Base-by-base conservation (phyloP, 768 basidiomycete genomes). In the Calvatia gigantea region DNA sequence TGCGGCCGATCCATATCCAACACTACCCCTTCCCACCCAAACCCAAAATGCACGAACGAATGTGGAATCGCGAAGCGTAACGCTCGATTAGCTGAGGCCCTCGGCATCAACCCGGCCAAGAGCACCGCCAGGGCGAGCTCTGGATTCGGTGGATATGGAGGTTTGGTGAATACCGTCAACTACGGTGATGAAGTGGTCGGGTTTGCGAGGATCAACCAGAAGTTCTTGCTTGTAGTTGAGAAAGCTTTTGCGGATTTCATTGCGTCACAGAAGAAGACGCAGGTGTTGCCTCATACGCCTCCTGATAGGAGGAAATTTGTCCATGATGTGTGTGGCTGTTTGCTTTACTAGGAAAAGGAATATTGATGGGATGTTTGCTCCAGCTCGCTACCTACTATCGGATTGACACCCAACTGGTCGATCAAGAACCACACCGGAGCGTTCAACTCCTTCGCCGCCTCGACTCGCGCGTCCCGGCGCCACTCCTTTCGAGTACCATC, bases 51-150 rank as follows among this genome's bases (percentile, higher is more conserved):
- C 65, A 83, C 84, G 14, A 86, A 81, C 43, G 92, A 96, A 41
- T 99, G 97, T 62, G 76, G 74, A 33, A 75, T 93, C 47, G 89
- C 87, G 41, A 90, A 95, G 66, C 82, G 97, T 9, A 98, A 97
- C 62, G 91, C 87, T 0, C 75, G 84, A 32, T 71, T 99, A 6
- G 97, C 97, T 0, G 93, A 94, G 35, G 97, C 97, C 1, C 71
- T 99, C 4, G 94, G 95, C 0, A 96, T 98, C 63, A 86, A 73
- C 35, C 69, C 79, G 14, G 78, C 28, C 0, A 56, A 56, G 37
- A 35, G 4, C 2, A 12, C 46, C 9, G 11, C 46, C 19, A 29
- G 28, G 4, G n/a, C 45, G 5, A 25, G 28, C 27, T 41, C 45
- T 8, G 45, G 27, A 17, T 19, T 28, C 4, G n/a, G 35, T 84